Conservation (phyloP, 2,329 filamentous ascomycete genomes). For the Aureobasidium zeae region DNA sequence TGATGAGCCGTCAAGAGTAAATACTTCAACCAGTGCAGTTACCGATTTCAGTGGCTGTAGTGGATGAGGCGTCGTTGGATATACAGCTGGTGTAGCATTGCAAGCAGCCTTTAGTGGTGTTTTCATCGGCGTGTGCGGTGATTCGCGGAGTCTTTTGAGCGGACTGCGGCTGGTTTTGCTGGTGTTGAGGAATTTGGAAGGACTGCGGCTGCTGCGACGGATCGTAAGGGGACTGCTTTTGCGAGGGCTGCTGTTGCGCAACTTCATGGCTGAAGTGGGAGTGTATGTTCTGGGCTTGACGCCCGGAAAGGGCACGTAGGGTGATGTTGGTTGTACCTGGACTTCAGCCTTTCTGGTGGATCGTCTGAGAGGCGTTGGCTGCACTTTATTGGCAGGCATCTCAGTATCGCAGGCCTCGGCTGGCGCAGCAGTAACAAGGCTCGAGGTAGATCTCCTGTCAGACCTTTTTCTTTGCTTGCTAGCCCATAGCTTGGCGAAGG, state of each 20-base stretch:
- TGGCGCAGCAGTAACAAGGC: too few relatives aligned
- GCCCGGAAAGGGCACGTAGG: constrained; percentile 6
- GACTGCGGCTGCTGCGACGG: background rate
- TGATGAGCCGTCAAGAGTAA: constrained; percentile 28
- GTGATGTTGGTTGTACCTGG: background rate
- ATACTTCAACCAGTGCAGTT: constrained; percentile 29
- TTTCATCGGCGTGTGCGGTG: constrained; percentile 17
- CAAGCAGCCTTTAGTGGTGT: constrained; percentile 26
- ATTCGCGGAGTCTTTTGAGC: constrained; percentile 21
- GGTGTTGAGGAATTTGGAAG: background rate
- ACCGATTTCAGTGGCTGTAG: constrained; percentile 26
- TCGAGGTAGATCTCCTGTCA: background rate
- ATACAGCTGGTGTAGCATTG: constrained; percentile 22
- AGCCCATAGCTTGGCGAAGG: constrained; percentile 20
- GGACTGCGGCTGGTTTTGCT: constrained; percentile 16
- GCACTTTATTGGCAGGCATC: too few relatives aligned
- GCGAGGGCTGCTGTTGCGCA: background rate
- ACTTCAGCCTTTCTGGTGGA: background rate
- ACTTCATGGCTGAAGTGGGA: constrained; percentile 8
- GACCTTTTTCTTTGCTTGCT: constrained; percentile 16
- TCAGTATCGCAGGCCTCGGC: too few relatives aligned
- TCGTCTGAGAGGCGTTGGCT: constrained; percentile 1
- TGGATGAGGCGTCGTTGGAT: constrained; percentile 30
- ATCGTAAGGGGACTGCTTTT: background rate
- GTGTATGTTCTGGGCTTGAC: constrained; percentile 15